These are phyloP conservation scores for Melastoma malabathricum DNA, from an alignment of 345 rosid genomes.

Conservation along the genomic window DNA sequence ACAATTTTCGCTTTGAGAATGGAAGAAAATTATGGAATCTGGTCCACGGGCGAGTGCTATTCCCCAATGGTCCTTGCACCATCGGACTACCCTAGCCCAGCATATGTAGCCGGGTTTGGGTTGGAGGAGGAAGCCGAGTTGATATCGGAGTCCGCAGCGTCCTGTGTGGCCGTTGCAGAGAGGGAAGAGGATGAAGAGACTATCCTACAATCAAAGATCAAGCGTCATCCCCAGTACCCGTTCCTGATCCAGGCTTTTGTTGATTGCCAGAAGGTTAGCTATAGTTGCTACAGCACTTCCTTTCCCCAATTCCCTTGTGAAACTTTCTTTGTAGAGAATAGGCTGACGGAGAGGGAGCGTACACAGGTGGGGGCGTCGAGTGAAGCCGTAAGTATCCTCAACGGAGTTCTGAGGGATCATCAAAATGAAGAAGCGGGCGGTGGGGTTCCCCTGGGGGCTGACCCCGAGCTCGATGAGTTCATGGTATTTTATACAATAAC, in stretches of 20 bases:
- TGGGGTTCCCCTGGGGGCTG: conserved; percentile 41
- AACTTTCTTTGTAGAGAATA: too few species aligned
- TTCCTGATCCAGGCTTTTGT: conserved; percentile 76
- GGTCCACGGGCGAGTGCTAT: too few species aligned
- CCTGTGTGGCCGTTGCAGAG: too few species aligned
- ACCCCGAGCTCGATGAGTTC: conserved; percentile 97
- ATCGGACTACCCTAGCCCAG: too few species aligned
- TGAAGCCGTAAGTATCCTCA: conserved; percentile 41
- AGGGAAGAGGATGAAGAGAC: conserved; percentile 25
- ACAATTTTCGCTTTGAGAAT: too few species aligned
- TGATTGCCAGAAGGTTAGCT: conserved; percentile 85
- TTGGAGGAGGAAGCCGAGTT: too few species aligned
- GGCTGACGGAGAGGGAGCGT: neutral
- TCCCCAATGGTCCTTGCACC: too few species aligned
- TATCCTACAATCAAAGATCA: conserved; percentile 63
- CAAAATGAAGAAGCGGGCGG: neutral
- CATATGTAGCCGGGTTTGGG: too few species aligned
- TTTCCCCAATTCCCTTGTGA: too few species aligned
- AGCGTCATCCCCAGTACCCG: conserved; percentile 72
- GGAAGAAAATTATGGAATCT: too few species aligned
- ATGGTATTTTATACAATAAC: conserved; percentile 31
- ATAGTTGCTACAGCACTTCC: too few species aligned
- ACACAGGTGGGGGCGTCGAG: conserved; percentile 28
- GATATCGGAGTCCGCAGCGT: too few species aligned
- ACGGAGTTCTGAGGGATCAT: conserved; percentile 6